Percentiles rank a stretch among this genome's conserved stretches.
These are phyloP conservation scores for Ustilago loliicola DNA, from an alignment of 1,284 basidiomycete species.

Conservation along the genomic window DNA sequence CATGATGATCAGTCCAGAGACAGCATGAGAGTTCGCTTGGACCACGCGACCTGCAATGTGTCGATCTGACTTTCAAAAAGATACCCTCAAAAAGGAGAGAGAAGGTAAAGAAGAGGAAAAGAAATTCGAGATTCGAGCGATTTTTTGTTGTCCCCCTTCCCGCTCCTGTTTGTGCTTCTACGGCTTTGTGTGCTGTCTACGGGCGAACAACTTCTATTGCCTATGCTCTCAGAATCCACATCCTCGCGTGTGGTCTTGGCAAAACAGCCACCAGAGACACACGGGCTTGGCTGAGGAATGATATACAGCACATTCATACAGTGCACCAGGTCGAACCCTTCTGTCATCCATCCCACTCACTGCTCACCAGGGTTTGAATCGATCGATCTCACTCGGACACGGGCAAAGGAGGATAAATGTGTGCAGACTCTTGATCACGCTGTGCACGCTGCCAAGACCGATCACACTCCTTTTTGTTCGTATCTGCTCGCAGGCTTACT, in stretches of 20 bases:
- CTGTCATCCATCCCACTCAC: neutral
- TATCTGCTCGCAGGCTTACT: neutral
- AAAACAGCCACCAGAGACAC: neutral
- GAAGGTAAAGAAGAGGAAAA: neutral
- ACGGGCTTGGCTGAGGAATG: neutral
- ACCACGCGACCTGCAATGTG: constrained; percentile 8
- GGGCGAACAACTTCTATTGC: neutral
- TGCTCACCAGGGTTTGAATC: neutral
- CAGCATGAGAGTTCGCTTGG: constrained; percentile 1
- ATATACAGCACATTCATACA: neutral
- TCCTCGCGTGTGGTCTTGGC: neutral
- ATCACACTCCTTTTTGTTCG: constrained; percentile 3
- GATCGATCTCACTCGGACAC: neutral
- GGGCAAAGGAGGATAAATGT: constrained; percentile 17
- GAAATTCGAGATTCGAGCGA: constrained; percentile 5
- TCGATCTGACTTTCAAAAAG: constrained; percentile 23
- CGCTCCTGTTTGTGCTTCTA: neutral
- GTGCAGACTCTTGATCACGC: neutral
- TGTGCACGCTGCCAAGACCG: constrained; percentile 8
- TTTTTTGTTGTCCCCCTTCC: neutral
- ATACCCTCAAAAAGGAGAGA: neutral
- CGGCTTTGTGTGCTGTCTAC: neutral
- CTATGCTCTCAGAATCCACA: neutral
- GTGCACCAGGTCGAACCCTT: neutral
- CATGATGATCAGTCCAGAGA: no score